Conservation (phyloP, 345 rosid species). For the Aquilaria malaccensis region DNA sequence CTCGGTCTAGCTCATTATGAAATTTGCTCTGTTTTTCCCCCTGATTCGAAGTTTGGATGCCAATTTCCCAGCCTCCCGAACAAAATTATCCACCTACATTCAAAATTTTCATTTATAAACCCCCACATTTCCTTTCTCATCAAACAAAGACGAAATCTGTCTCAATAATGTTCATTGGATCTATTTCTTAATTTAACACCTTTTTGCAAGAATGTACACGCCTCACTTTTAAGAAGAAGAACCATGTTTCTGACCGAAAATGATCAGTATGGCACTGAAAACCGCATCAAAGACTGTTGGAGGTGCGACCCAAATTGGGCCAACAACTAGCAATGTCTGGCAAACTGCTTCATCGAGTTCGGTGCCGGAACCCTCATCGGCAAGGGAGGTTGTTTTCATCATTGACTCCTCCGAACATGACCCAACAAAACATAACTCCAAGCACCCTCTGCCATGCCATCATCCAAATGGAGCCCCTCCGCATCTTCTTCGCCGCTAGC, state of each 20-base stretch:
- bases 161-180: neutral
- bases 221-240: conserved; percentile 32
- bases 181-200: neutral
- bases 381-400: conserved; percentile 63
- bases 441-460: conserved; percentile 90
- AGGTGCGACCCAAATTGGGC: conserved; percentile 72
- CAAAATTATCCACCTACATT: too few relatives aligned
- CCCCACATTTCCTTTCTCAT: neutral
- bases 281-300: conserved; percentile 88
- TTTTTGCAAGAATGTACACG: conserved; percentile 34
- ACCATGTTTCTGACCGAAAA: conserved; percentile 18
- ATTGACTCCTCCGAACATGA: conserved; percentile 85
- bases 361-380: conserved; percentile 73
- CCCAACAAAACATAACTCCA: conserved; percentile 57
- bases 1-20: conserved; percentile 5
- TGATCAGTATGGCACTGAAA: conserved; percentile 49
- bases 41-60: neutral
- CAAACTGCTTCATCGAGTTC: conserved; percentile 82
- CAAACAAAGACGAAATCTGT: neutral
- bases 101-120: neutral
- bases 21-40: conserved; percentile 24
- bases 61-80: neutral
- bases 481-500: conserved; percentile 67
- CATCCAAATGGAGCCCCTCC: conserved; percentile 72
- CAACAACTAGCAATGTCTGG: conserved; percentile 54